Percentiles rank a stretch among this genome's conserved stretches.
These are phyloP conservation scores for Syncephalastrum sp. DNA, from an alignment of 371 early-diverging fungal species.

Conservation along the genomic window DNA sequence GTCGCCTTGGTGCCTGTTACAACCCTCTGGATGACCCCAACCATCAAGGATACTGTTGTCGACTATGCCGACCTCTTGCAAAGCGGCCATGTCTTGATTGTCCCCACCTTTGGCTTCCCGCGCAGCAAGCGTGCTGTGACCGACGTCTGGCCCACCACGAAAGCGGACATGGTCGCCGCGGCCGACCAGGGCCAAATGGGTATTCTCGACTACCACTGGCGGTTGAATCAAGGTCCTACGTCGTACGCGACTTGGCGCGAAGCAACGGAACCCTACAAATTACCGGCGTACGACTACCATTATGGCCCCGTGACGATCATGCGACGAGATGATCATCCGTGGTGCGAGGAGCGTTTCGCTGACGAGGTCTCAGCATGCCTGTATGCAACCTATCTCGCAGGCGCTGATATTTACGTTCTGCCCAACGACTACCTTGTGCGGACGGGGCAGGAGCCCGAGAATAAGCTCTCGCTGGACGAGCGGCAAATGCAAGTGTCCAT, in stretches of 20 bases:
- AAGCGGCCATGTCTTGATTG: slow-evolving; percentile 32
- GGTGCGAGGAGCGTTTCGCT: slow-evolving; percentile 48
- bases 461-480: slow-evolving; percentile 23
- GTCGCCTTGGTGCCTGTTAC: slow-evolving; percentile 42
- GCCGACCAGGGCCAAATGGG: slow-evolving; percentile 31
- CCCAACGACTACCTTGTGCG: slow-evolving; percentile 33
- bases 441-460: slow-evolving; percentile 28
- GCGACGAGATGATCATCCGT: slow-evolving; percentile 31
- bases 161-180: slow-evolving; percentile 25
- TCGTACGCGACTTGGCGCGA: slow-evolving; percentile 32
- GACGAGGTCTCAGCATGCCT: slow-evolving; percentile 38
- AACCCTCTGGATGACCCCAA: slow-evolving; percentile 21
- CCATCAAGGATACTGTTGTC: slow-evolving; percentile 15
- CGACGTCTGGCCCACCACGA: slow-evolving; percentile 26
- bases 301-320: slow-evolving; percentile 38
- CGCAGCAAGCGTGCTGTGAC: slow-evolving; percentile 7
- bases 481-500: slow-evolving; percentile 20
- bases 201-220: slow-evolving; percentile 31
- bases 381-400: slow-evolving; percentile 33
- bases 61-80: slow-evolving; percentile 16
- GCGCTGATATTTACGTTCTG: slow-evolving; percentile 40
- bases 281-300: slow-evolving; percentile 34
- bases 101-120: slow-evolving; percentile 40
- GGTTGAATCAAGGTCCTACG: slow-evolving; percentile 35
- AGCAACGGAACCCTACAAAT: slow-evolving; percentile 31